phyloP scores from a whole-genome alignment of 345 rosid genomes.

The Arabidopsis arenosa region DNA sequence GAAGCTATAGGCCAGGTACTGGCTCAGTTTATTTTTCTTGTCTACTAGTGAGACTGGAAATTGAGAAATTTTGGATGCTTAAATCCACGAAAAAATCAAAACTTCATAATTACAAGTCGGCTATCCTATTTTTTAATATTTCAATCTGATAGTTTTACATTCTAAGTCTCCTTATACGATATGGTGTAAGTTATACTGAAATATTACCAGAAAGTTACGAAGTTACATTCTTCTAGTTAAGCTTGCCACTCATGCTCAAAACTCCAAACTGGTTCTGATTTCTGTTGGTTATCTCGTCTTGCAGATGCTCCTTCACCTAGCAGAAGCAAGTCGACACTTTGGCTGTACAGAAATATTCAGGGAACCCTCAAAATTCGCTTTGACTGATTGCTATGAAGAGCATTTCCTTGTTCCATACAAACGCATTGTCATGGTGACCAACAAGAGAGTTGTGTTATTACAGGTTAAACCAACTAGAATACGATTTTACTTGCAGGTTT shows the following conservation, averaged over 20 bases:
- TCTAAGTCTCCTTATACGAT: not conserved
- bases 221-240: slow-evolving; percentile 13
- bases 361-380: slow-evolving; percentile 94
- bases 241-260: slow-evolving; percentile 26
- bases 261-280: slow-evolving; percentile 23
- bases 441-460: slow-evolving; percentile 80
- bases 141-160: slow-evolving; percentile 8
- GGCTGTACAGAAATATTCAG: slow-evolving; percentile 93
- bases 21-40: slow-evolving; percentile 10
- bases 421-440: slow-evolving; percentile 81
- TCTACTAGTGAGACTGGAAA: slow-evolving; percentile 19
- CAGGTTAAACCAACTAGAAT: slow-evolving; percentile 60
- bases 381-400: slow-evolving; percentile 85
- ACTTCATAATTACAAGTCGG: slow-evolving; percentile 6
- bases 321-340: slow-evolving; percentile 85
- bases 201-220: slow-evolving; percentile 6
- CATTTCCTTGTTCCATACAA: slow-evolving; percentile 81
- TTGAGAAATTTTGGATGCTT: slow-evolving; percentile 16
- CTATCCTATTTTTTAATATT: slow-evolving; percentile 9
- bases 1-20: slow-evolving; percentile 96
- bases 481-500: slow-evolving; percentile 13
- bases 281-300: slow-evolving; percentile 38
- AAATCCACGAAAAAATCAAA: slow-evolving; percentile 16
- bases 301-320: slow-evolving; percentile 91
- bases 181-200: slow-evolving; percentile 16